Percentiles rank a stretch among this genome's conserved stretches.
These are phyloP conservation scores for Solanum phureja DNA, from an alignment of 257 asterid genomes.

Conservation along the genomic window DNA sequence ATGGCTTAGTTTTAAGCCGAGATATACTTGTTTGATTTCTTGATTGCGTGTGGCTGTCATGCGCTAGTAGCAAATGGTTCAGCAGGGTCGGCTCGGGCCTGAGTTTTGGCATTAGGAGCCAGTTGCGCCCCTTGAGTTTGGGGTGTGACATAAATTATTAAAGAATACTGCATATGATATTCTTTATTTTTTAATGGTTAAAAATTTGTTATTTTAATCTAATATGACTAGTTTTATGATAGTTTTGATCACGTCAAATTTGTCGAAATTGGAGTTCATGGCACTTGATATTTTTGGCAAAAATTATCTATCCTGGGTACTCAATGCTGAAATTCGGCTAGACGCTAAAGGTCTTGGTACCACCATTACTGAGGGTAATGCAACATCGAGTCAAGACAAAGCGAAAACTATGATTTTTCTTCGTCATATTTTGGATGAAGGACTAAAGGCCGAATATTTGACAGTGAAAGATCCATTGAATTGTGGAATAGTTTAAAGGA, in stretches of 20 bases:
- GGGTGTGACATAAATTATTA: no score
- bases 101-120: no score
- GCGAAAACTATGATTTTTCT: neutral
- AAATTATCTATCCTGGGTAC: neutral
- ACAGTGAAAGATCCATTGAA: neutral
- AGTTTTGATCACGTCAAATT: neutral
- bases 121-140: no score
- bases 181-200: neutral
- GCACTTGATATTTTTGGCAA: neutral
- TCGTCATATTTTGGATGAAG: neutral
- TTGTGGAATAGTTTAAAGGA: neutral
- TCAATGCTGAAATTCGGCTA: neutral
- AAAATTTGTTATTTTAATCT: no score
- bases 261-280: neutral
- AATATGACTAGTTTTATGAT: no score
- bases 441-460: neutral
- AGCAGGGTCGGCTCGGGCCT: no score
- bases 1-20: no score
- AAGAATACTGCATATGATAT: neutral
- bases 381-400: neutral
- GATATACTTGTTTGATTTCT: no score
- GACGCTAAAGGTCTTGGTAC: neutral
- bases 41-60: no score
- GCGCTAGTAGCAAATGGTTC: no score
- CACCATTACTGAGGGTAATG: neutral